A percentile compares a stretch with the other conserved stretches of the same genome.
Evolutionary conservation across 345 rosid genomes (phyloP).

Genomic region (Populus alba): DNA sequence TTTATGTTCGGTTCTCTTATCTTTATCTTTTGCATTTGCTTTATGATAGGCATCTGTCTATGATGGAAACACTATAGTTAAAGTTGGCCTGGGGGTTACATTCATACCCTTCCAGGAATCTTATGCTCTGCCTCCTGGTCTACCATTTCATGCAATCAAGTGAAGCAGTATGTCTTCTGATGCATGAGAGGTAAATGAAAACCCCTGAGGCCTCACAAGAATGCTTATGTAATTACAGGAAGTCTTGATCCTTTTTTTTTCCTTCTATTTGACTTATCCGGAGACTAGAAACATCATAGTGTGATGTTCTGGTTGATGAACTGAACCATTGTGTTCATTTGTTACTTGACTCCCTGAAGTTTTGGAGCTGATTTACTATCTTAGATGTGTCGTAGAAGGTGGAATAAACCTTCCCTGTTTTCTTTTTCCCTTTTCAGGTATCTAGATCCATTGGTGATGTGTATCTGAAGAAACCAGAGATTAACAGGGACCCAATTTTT

Average conservation of each 20-base stretch:
- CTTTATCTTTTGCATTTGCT: conserved; percentile 7
- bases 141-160: conserved; percentile 29
- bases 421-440: conserved; percentile 47
- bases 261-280: background rate
- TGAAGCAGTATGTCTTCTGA: conserved; percentile 24
- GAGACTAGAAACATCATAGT: background rate
- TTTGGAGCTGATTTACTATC: background rate
- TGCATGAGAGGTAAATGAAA: conserved; percentile 31
- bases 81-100: conserved; percentile 15
- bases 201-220: background rate
- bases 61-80: conserved; percentile 4
- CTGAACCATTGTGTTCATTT: background rate
- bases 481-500: conserved; percentile 73
- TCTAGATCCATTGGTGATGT: conserved; percentile 97
- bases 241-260: conserved; percentile 10
- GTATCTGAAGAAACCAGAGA: conserved; percentile 88
- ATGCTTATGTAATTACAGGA: background rate
- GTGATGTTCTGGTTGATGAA: background rate
- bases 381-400: background rate
- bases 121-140: conserved; percentile 42
- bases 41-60: conserved; percentile 3
- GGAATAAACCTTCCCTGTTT: background rate
- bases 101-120: conserved; percentile 44
- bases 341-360: background rate
- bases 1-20: background rate